Base-by-base conservation (phyloP, 495 filamentous ascomycete species). In the Gamarada debralockiae region DNA sequence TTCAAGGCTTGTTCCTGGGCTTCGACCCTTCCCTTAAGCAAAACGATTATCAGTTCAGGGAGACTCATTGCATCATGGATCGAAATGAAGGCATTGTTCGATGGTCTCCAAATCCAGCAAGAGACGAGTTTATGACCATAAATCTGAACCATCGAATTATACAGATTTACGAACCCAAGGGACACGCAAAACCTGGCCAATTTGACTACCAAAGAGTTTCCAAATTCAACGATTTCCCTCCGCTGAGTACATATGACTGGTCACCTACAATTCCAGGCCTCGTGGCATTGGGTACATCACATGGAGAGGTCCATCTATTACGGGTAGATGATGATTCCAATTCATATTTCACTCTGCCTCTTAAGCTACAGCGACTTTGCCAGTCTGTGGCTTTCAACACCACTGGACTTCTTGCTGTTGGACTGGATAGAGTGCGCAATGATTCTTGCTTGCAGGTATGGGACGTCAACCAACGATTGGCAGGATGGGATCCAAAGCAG, bases 231-330 rank as follows among this genome's bases (percentile, higher is more conserved):
- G 89, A 91, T 60, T 79, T 97, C 15, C 91, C 91, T n/a, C 75
- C 80, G 7, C 85, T 95, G 62, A 90, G 85, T 45, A 90, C 92
- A 23, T 97, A 95, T 69, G 93, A 97, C 72, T 97, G 95, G 93
- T 96, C 95, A 0, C 85, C 89, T 9, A 74, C 77, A 15, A 65
- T 71, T 21, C 68, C 67, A 42, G 84, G 84, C 43, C 73, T 97
- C 37, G 80, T 97, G 37, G 90, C 87, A 23, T 82, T 97, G 14
- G 93, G 93, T 23, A 87, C 89, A 58, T 79, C 82, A 10, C 89
- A 86, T 44, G 95, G 93, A 25, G 84, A 93, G 58, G 87, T 91
- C 52, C 86, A 85, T 42, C 77, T 98, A 21, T 67, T 97, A 53
- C 81, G 86, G 43, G 78, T 97, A 42, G 81, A 89, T 57, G 78